These are phyloP conservation scores for Scleromitrula shiraiana DNA, from an alignment of 2,329 filamentous ascomycete species.

Conservation along the genomic window DNA sequence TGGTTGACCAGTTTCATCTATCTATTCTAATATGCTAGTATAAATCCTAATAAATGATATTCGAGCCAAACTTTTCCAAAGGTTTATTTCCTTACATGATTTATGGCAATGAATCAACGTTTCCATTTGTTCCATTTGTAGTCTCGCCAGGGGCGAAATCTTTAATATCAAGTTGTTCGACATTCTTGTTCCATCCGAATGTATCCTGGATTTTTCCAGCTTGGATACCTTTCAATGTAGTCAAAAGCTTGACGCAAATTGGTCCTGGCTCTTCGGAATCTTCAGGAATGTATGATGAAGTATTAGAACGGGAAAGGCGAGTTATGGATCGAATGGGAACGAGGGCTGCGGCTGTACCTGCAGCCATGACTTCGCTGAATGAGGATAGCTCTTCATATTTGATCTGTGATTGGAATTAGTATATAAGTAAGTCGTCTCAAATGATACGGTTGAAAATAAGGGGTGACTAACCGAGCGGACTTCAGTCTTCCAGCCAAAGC, in stretches of 20 bases:
- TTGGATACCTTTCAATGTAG: conserved; percentile 78
- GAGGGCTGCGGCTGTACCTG: conserved; percentile 82
- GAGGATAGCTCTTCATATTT: conserved; percentile 48
- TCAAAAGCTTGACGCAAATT: conserved; percentile 63
- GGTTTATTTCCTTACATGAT: neutral
- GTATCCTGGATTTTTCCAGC: conserved; percentile 67
- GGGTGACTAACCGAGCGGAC: conserved; percentile 51
- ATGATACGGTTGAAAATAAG: neutral
- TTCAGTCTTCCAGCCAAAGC: conserved; percentile 81
- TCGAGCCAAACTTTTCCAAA: neutral
- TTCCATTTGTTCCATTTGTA: conserved; percentile 15
- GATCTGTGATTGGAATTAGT: conserved; percentile 41
- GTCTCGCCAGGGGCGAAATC: conserved; percentile 21
- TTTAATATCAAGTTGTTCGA: conserved; percentile 23
- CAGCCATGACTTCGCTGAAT: conserved; percentile 79
- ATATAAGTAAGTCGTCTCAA: neutral
- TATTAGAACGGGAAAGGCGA: conserved; percentile 46
- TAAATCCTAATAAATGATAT: neutral
- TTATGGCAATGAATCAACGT: conserved; percentile 15
- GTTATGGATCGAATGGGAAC: conserved; percentile 91
- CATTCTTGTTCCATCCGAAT: conserved; percentile 29
- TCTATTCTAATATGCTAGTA: neutral
- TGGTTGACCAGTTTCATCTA: too few relatives aligned
- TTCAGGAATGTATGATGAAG: conserved; percentile 46
- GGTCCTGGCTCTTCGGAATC: conserved; percentile 63